Conservation (phyloP, 2,329 filamentous ascomycete genomes). For the Madurella mycetomatis region DNA sequence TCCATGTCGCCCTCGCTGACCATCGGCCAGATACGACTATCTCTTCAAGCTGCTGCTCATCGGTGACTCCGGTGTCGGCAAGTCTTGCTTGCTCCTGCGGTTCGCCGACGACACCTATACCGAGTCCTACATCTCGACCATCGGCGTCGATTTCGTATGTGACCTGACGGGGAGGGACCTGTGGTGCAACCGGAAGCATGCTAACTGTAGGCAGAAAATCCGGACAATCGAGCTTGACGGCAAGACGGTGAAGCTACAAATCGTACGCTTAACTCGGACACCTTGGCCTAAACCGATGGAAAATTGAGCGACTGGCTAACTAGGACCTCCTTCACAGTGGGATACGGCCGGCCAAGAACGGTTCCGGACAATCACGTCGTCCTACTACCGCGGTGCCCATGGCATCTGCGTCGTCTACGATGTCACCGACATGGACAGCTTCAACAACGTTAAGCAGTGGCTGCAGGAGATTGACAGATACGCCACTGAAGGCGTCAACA, state of each 20-base stretch:
- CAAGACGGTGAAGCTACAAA: slow-evolving; percentile 99
- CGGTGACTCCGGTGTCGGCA: slow-evolving; percentile 99
- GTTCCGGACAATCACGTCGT: slow-evolving; percentile 99
- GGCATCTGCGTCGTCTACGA: slow-evolving; percentile 99
- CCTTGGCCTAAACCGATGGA: background rate
- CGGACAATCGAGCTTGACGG: slow-evolving; percentile 98
- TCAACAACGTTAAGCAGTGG: slow-evolving; percentile 99
- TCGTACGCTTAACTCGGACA: slow-evolving; percentile 56
- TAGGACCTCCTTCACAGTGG: slow-evolving; percentile 62
- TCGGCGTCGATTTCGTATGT: slow-evolving; percentile 97
- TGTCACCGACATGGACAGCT: slow-evolving; percentile 99
- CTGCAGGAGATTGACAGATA: slow-evolving; percentile 99
- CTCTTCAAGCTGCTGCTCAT: slow-evolving; percentile 99
- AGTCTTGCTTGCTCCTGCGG: slow-evolving; percentile 96
- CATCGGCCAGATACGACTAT: slow-evolving; percentile 85
- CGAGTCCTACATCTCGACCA: slow-evolving; percentile 99
- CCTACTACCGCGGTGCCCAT: slow-evolving; percentile 98
- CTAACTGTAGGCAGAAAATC: slow-evolving; percentile 71
- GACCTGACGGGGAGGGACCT: background rate
- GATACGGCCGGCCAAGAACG: slow-evolving; percentile 98
- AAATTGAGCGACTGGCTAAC: slow-evolving; percentile 11
- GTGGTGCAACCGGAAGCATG: background rate
- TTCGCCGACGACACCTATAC: slow-evolving; percentile 99
- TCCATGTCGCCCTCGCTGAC: slow-evolving; percentile 23
- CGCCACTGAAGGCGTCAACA: slow-evolving; percentile 98